phyloP scores from a whole-genome alignment of 2,329 filamentous ascomycete genomes.

The Knufia petricola region DNA sequence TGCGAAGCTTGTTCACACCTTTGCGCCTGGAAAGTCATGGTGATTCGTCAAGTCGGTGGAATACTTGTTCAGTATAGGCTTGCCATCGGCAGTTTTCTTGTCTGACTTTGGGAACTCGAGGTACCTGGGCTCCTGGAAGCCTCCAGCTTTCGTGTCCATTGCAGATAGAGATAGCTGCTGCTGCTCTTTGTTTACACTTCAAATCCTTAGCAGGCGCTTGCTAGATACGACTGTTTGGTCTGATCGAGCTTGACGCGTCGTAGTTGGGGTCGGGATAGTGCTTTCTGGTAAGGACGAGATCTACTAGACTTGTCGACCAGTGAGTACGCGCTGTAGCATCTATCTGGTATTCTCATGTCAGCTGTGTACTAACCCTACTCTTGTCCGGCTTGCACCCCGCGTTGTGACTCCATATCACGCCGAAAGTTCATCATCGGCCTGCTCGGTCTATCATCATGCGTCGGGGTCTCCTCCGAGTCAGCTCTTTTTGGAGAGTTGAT shows the following conservation, averaged over 20 bases:
- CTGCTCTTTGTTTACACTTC: too few species aligned
- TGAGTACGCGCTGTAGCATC: too few species aligned
- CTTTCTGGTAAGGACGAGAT: too few species aligned
- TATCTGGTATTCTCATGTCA: too few species aligned
- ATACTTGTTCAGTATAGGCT: slow-evolving; percentile 70
- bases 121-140: slow-evolving; percentile 34
- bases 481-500: neutral
- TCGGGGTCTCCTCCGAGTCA: neutral
- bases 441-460: neutral
- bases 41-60: slow-evolving; percentile 70
- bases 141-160: slow-evolving; percentile 20
- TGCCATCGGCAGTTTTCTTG: slow-evolving; percentile 46
- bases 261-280: too few species aligned
- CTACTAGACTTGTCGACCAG: too few species aligned
- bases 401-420: neutral
- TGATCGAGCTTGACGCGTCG: neutral
- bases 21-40: slow-evolving; percentile 85
- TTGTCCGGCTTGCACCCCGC: neutral
- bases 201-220: too few species aligned
- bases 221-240: too few species aligned
- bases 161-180: neutral
- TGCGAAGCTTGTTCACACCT: slow-evolving; percentile 44
- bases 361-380: too few species aligned
- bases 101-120: slow-evolving; percentile 49
- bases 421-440: neutral